Conservation (phyloP, 1,139 yeast species). For the Geotrichum restrictum region DNA sequence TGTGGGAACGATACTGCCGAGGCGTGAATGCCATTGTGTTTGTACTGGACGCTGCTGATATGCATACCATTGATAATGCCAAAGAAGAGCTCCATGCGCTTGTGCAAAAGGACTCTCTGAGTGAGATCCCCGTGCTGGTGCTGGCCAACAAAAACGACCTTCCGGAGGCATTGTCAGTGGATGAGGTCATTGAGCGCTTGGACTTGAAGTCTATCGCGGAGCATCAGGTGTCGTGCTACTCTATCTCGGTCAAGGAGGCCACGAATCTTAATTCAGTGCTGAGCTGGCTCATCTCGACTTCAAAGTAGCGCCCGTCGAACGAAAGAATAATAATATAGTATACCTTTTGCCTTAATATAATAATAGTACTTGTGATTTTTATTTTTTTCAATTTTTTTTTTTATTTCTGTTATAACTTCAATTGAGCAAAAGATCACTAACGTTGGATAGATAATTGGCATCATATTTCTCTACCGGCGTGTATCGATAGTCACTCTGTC, state of each 20-base stretch:
- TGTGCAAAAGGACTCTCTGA: slow-evolving; percentile 35
- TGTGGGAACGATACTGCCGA: slow-evolving; percentile 44
- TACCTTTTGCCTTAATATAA: too few species aligned
- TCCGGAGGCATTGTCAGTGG: slow-evolving; percentile 36
- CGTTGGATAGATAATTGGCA: too few species aligned
- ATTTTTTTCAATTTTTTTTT: too few species aligned
- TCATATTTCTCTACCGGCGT: too few species aligned
- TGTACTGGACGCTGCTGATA: slow-evolving; percentile 41
- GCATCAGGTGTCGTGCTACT: slow-evolving; percentile 40
- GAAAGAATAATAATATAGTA: too few species aligned
- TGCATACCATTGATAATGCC: slow-evolving; percentile 33
- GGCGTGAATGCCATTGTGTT: slow-evolving; percentile 42
- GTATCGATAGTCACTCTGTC: too few species aligned
- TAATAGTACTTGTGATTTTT: too few species aligned
- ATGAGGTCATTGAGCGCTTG: slow-evolving; percentile 36
- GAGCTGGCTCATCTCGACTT: slow-evolving; percentile 37
- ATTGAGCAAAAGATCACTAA: too few species aligned
- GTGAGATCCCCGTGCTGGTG: slow-evolving; percentile 39
- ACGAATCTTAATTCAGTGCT: slow-evolving; percentile 39
- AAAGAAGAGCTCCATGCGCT: slow-evolving; percentile 37
- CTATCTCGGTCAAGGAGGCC: slow-evolving; percentile 41
- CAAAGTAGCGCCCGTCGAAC: slow-evolving; percentile 25
- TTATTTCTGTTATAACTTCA: too few species aligned
- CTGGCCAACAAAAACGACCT: slow-evolving; percentile 42
- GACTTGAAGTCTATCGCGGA: slow-evolving; percentile 36